Evolutionary conservation across 2,329 filamentous ascomycete species (phyloP).

Genomic region (Calycina herbarum): DNA sequence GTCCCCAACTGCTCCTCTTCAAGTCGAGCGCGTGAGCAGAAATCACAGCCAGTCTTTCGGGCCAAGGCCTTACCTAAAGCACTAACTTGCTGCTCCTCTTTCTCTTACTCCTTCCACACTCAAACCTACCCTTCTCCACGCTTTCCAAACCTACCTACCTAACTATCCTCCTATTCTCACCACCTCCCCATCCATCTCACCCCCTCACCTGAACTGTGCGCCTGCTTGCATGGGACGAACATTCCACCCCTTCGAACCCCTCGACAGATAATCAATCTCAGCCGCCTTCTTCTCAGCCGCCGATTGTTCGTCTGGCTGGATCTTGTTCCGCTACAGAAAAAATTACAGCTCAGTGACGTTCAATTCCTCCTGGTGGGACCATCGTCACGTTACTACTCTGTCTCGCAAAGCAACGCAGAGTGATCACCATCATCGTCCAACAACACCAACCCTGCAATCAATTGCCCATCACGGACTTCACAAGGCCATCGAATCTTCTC

Average conservation of each 20-base stretch:
- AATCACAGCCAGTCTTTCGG: slow-evolving; percentile 33
- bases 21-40: slow-evolving; percentile 39
- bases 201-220: slow-evolving; percentile 5
- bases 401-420: slow-evolving; percentile 26
- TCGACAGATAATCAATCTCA: slow-evolving; percentile 16
- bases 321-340: slow-evolving; percentile 24
- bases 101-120: slow-evolving; percentile 29
- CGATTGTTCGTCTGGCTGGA: slow-evolving; percentile 27
- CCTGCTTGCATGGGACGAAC: slow-evolving; percentile 17
- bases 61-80: slow-evolving; percentile 33
- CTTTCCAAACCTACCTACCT: slow-evolving; percentile 9
- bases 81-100: slow-evolving; percentile 16
- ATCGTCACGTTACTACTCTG: slow-evolving; percentile 32
- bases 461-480: slow-evolving; percentile 57
- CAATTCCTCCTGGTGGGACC: slow-evolving; percentile 26
- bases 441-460: slow-evolving; percentile 29
- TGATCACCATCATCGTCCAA: slow-evolving; percentile 17
- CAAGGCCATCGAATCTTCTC: slow-evolving; percentile 41
- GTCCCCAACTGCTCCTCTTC: slow-evolving; percentile 34
- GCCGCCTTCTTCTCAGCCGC: slow-evolving; percentile 13
- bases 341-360: slow-evolving; percentile 22
- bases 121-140: slow-evolving; percentile 14
- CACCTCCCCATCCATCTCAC: slow-evolving; percentile 3
- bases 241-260: slow-evolving; percentile 20
- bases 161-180: slow-evolving; percentile 3